Conservation (phyloP, 371 early-diverging fungal genomes). For the Mortierella sp. region DNA sequence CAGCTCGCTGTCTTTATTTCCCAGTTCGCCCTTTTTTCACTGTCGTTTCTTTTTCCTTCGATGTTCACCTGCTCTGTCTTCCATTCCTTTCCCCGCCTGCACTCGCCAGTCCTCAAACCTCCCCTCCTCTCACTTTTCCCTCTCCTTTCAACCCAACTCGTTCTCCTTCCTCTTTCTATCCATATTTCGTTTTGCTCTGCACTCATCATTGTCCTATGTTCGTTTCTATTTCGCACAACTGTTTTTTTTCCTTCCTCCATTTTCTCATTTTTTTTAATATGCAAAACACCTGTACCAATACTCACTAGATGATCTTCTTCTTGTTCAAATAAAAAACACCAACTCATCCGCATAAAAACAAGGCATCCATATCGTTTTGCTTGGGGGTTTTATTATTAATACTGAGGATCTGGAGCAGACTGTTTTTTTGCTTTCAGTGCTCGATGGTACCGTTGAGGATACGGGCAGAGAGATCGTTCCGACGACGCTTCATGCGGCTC, state of each 20-base stretch:
- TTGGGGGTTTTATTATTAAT: background rate
- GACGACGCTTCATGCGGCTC: slow-evolving; percentile 48
- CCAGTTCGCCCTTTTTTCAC: background rate
- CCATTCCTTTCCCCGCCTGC: background rate
- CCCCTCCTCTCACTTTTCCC: slow-evolving; percentile 4
- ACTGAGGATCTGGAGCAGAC: background rate
- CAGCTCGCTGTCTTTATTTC: background rate
- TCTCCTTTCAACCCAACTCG: background rate
- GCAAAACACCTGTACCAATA: slow-evolving; percentile 34
- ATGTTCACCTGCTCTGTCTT: background rate
- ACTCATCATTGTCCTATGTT: background rate
- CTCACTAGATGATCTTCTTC: slow-evolving; percentile 5
- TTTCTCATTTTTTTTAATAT: slow-evolving; percentile 15
- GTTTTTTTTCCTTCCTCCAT: slow-evolving; percentile 4
- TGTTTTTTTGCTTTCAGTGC: slow-evolving; percentile 13
- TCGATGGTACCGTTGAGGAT: slow-evolving; percentile 56
- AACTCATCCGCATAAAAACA: background rate
- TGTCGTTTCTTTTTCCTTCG: background rate
- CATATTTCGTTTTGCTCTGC: background rate
- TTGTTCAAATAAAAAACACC: slow-evolving; percentile 7
- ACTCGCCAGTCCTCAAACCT: background rate
- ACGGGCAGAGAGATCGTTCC: slow-evolving; percentile 48
- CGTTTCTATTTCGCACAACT: slow-evolving; percentile 13
- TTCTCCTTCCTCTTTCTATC: background rate
- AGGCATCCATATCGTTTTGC: background rate